Percentiles rank a stretch among this genome's conserved stretches.
phyloP scores from a whole-genome alignment of 192 early-diverging fungal genomes.

The Kappamyces sp. region DNA sequence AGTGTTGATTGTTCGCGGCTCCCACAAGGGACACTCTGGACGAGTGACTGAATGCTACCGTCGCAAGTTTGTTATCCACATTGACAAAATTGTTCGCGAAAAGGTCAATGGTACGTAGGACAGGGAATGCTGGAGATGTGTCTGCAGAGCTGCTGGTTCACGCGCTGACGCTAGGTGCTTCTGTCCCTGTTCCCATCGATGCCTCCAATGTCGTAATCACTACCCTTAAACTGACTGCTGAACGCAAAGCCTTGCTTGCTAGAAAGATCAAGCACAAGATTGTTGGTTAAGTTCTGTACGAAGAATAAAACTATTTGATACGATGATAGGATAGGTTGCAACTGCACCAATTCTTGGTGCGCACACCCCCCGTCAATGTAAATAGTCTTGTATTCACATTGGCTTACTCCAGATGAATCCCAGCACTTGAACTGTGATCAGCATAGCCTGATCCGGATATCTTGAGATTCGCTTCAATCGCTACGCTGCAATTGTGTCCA shows the following conservation, averaged over 20 bases:
- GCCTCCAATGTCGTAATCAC: conserved; percentile 98
- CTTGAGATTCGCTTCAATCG: no score
- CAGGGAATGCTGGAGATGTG: not conserved
- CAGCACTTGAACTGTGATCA: no score
- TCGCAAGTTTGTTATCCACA: conserved; percentile 98
- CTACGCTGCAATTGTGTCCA: no score
- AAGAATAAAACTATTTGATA: no score
- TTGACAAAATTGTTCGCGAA: conserved; percentile 93
- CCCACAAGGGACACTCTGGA: conserved; percentile 94
- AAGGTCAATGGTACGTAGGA: conserved; percentile 83
- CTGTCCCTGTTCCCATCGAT: conserved; percentile 88
- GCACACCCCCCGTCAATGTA: no score
- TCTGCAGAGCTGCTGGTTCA: no score
- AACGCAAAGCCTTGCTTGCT: conserved; percentile 83
- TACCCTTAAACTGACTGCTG: conserved; percentile 93
- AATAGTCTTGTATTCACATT: no score
- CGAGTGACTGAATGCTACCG: conserved; percentile 97
- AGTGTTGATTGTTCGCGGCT: conserved; percentile 91
- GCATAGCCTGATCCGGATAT: no score
- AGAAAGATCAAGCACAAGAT: conserved; percentile 64
- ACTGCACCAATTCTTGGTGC: no score
- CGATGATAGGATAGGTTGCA: no score
- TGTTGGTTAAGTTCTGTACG: conserved; percentile 9
- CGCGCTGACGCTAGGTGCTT: conserved; percentile 42
- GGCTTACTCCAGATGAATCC: no score